Conservation (phyloP, 306 rosid species). For the Prunus fruticosa region DNA sequence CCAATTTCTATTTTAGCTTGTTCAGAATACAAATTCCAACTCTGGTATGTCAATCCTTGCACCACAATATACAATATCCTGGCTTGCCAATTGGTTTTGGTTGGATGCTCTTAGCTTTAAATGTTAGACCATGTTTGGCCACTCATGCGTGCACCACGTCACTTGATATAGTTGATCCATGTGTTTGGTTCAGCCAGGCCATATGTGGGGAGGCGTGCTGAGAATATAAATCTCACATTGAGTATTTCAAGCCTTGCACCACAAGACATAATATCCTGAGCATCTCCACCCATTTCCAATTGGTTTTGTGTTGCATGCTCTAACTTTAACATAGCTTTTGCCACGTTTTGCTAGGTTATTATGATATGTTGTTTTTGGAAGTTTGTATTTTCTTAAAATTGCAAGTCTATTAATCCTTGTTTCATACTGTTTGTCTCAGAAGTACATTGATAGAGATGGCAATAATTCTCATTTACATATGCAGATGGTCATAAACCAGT, state of each 20-base stretch:
- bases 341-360: background rate
- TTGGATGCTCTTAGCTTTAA: background rate
- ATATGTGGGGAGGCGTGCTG: background rate
- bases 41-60: background rate
- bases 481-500: conserved; percentile 49
- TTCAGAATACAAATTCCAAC: background rate
- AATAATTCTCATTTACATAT: conserved; percentile 13
- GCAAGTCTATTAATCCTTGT: background rate
- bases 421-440: background rate
- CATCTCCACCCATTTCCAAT: background rate
- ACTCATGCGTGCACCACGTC: too few species aligned
- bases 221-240: background rate
- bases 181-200: too few species aligned
- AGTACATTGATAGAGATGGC: background rate
- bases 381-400: background rate
- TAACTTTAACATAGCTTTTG: background rate
- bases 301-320: background rate
- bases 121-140: too few species aligned
- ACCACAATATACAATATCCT: background rate
- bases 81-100: background rate
- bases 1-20: background rate
- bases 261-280: background rate
- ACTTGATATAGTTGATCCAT: too few species aligned
- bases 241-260: background rate
- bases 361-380: background rate